Percentiles rank a stretch among this genome's conserved stretches.
phyloP scores from a whole-genome alignment of 208 protist species.

The Crithidia thermophila region DNA sequence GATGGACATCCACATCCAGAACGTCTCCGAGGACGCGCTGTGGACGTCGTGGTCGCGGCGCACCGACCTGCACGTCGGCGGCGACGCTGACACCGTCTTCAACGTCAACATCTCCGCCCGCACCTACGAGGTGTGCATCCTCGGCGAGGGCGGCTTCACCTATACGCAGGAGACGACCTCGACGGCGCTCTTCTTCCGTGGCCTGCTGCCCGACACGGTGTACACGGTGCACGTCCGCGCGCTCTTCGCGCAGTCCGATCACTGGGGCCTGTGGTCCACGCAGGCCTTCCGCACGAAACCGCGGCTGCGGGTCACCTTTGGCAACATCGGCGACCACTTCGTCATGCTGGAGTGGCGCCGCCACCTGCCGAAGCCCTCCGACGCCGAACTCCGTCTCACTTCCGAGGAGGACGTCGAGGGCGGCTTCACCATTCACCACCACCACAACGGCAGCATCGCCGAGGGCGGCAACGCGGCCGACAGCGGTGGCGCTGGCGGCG shows the following conservation, averaged over 20 bases:
- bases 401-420: background rate
- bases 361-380: conserved; percentile 60
- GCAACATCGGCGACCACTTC: conserved; percentile 93
- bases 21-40: conserved; percentile 90
- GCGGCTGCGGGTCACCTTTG: conserved; percentile 82
- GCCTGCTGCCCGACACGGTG: conserved; percentile 84
- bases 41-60: conserved; percentile 85
- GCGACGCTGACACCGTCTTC: conserved; percentile 73
- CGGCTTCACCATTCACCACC: too few relatives aligned
- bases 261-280: conserved; percentile 89
- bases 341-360: conserved; percentile 91
- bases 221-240: conserved; percentile 86
- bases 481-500: background rate
- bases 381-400: conserved; percentile 21
- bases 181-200: conserved; percentile 87
- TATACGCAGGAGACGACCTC: conserved; percentile 74
- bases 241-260: conserved; percentile 68
- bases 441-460: background rate
- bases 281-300: conserved; percentile 84
- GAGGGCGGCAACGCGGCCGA: background rate
- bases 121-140: conserved; percentile 82
- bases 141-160: conserved; percentile 76
- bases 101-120: conserved; percentile 81
- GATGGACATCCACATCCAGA: conserved; percentile 84
- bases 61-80: conserved; percentile 57